Base-by-base conservation (phyloP, 2,329 filamentous ascomycete species). In the Emergomyces pasteurianus region DNA sequence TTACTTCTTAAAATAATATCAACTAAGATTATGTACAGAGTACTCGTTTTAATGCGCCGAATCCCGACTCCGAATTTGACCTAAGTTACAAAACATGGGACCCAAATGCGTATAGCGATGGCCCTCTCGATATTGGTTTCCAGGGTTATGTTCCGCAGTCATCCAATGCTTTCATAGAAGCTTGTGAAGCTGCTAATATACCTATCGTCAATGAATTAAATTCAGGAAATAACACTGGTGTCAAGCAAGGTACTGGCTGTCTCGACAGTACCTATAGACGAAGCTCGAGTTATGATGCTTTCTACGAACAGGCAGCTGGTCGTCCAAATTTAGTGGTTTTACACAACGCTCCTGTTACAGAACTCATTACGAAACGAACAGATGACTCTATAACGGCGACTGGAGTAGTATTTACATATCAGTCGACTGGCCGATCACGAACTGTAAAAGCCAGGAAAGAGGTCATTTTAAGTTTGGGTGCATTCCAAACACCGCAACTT, bases 401-500 rank as follows among this genome's bases (percentile, higher is more conserved):
- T 14, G 69, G 69, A 1, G 66, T 71, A 18, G 67, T 63, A 43
- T 71, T 70, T 56, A 67, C 68, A 14, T 64, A 70, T 18, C 64
- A 71, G 36, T 31, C 42, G 2, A 70, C 67, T 21, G 68, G 67
- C 1, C 63, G 68, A 36, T 60, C 60, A 18, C 55, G 63, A 40
- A 59, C 60, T 8, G 63, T 72, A 2, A 62, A 63, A 8, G 69
- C 68, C 3, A 64, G 42, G 31, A 68, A 67, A 49, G 70, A 72
- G 49, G 66, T 72, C 4, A 74, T 76, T 60, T 64, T 76, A n/a
- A 72, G 72, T 31, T 71, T 68, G n/a, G 74, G 74, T 31, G 73
- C 70, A 26, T 69, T 75, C 47, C 68, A 72, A 57, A 73, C 71
- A 7, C 73, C 72, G 46, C 71, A 74, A 38, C 65, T 77, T 12